Evolutionary conservation across 2,329 filamentous ascomycete genomes (phyloP).

Genomic region (Cercospora zeina): DNA sequence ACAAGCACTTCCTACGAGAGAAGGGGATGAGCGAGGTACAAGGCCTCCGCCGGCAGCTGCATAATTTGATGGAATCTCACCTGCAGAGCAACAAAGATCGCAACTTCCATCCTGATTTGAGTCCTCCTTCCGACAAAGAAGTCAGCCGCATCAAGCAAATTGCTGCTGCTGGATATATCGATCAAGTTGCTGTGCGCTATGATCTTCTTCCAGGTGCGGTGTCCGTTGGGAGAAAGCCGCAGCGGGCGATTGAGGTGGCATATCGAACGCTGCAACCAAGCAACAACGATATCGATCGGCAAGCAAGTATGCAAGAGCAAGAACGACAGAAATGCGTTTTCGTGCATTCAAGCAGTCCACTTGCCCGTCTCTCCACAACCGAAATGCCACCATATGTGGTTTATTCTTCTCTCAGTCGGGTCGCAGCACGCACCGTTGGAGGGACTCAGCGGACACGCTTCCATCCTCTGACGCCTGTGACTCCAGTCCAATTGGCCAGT

Average conservation of each 20-base stretch:
- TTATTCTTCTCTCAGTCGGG: conserved; percentile 80
- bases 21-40: conserved; percentile 85
- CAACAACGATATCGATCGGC: conserved; percentile 39
- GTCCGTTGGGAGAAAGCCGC: conserved; percentile 61
- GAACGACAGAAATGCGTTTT: conserved; percentile 70
- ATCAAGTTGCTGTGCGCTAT: conserved; percentile 88
- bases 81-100: conserved; percentile 22
- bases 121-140: conserved; percentile 62
- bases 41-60: conserved; percentile 80
- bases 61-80: conserved; percentile 66
- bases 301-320: conserved; percentile 42
- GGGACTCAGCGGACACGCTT: conserved; percentile 73
- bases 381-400: conserved; percentile 86
- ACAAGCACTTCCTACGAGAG: conserved; percentile 77
- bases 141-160: conserved; percentile 85
- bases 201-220: conserved; percentile 71
- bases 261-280: conserved; percentile 83
- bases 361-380: conserved; percentile 66
- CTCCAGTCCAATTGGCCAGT: conserved; percentile 70
- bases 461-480: conserved; percentile 80
- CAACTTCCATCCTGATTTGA: conserved; percentile 47
- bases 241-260: conserved; percentile 85
- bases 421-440: conserved; percentile 49
- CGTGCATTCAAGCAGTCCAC: conserved; percentile 79
- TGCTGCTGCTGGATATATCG: conserved; percentile 86